Evolutionary conservation across 805 yeast species (phyloP).

Genomic region (Wickerhamiella dianesei): DNA sequence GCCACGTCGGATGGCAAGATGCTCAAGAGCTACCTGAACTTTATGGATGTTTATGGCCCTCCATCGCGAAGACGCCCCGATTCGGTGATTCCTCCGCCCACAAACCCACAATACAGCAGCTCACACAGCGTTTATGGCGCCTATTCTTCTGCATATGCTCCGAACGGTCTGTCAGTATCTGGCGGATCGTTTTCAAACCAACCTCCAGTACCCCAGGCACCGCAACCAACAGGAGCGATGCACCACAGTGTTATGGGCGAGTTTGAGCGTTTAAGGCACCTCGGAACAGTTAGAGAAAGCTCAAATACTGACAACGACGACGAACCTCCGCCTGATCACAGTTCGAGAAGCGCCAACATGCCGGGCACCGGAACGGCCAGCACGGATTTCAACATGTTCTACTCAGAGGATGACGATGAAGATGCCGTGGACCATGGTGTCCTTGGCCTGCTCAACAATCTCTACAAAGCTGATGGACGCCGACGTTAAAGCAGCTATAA

Average conservation of each 20-base stretch:
- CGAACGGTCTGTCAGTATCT: neutral
- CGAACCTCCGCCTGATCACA: neutral
- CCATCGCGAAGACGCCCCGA: slow-evolving; percentile 1
- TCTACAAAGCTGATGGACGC: slow-evolving; percentile 35
- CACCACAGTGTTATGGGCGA: slow-evolving; percentile 25
- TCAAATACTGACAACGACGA: neutral
- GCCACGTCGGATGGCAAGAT: slow-evolving; percentile 62
- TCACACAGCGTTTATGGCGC: neutral
- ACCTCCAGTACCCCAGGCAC: neutral
- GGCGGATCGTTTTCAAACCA: slow-evolving; percentile 2
- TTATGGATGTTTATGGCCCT: slow-evolving; percentile 65
- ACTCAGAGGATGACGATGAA: slow-evolving; percentile 26
- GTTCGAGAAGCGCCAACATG: neutral
- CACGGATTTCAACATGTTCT: slow-evolving; percentile 5
- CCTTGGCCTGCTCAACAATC: slow-evolving; percentile 68
- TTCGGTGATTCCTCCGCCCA: neutral
- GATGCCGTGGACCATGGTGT: slow-evolving; percentile 38
- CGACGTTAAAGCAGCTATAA: neutral
- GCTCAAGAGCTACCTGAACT: slow-evolving; percentile 81
- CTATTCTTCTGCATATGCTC: slow-evolving; percentile 3
- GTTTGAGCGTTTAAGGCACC: slow-evolving; percentile 16
- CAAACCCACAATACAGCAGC: neutral
- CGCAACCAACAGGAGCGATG: slow-evolving; percentile 8
- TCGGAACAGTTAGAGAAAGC: slow-evolving; percentile 1
- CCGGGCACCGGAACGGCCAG: neutral